Evolutionary conservation across 306 rosid species (phyloP), one percentile per base, ranked within the genome.

Genomic region (Vigna mungo): DNA sequence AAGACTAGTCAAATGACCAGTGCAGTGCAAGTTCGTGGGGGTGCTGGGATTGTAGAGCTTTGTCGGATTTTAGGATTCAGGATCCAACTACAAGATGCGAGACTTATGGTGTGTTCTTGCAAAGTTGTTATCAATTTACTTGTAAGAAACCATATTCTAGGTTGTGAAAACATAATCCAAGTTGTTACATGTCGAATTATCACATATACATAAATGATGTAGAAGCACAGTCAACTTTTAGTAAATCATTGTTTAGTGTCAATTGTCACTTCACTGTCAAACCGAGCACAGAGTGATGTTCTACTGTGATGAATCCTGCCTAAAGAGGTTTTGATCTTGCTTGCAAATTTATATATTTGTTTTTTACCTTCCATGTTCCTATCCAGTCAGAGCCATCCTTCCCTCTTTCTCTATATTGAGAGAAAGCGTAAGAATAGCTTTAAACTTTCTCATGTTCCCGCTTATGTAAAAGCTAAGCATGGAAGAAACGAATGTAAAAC

Each of bases 381-480:
- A 75, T 76, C 36, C 23, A 18, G 52, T 62, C 4, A 9, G 52
- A 34, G 52, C 62, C 18, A 32, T 44, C 66, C 72, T 18, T 17
- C 56, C 17, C 30, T 39, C 41, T 16, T 56, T 5, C 21, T 23
- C 56, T 18, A 46, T 60, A 77, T 59, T 71, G 20, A 66, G 53
- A 78, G 77, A 71, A 49, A n/a, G 46, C 37, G 44, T 41, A n/a
- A 60, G 17, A 1, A 60, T 46, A 59, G 30, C 51, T 69, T 68
- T 46, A 9, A 52, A 13, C 32, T 36, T 48, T 67, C 41, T 78
- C 5, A 36, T 68, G 17, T 47, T 25, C 71, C 55, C 72, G 34
- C 71, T 55, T 60, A 47, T 7, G 5, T n/a, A 2, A 58, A 78
- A 78, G 55, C 39, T 60, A 34, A 60, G 64, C 56, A 48, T 71